Base-by-base conservation (phyloP, 345 rosid genomes). In the Gossypium turneri region DNA sequence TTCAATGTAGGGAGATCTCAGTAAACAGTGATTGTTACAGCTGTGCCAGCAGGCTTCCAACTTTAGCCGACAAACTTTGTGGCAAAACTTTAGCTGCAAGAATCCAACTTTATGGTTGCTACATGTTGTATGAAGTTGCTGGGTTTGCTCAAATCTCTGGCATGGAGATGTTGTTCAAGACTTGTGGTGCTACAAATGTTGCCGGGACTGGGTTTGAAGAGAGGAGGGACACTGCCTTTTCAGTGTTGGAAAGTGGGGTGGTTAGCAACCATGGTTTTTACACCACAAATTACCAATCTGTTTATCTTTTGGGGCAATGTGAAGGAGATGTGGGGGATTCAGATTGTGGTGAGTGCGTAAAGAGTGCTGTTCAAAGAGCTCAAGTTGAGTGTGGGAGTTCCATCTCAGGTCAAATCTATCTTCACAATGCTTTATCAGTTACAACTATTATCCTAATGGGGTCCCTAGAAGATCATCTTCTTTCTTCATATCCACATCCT, bases 311-410 rank as follows among this genome's bases (percentile, higher is more conserved):
- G 80, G 99, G 92, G 41, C 99, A 95, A 75, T 95, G 99, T 81
- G 93, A 95, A 77, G 99, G 99, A 2, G 98, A 93, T 75, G 78
- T 95, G 15, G 99, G 98, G 47, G 98, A 90, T 83, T 87, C 97
- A 0, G 99, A 95, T 83, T 95, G 99, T 77, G 94, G 86, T 6
- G 88, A 79, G 3, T 95, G 99, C 80, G 82, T 91, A 15, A 91
- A 86, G 72, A 86, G 67, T 76, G 99, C 99, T 50, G 82, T 87
- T 25, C 93, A 93, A 80, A 84, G 77, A 74, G 94, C 97, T 75
- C 98, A 95, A 80, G 97, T 89, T 5, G 99, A 95, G 75, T 95
- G 99, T 81, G 99, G 99, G 34, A 83, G 84, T 77, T 82, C 99
- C 47, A 80, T 79, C 16, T 91, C 94, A 2, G 97, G 92, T 70